phyloP scores from a whole-genome alignment of 805 yeast genomes.

The Saccharomycopsis synnaedendra region DNA sequence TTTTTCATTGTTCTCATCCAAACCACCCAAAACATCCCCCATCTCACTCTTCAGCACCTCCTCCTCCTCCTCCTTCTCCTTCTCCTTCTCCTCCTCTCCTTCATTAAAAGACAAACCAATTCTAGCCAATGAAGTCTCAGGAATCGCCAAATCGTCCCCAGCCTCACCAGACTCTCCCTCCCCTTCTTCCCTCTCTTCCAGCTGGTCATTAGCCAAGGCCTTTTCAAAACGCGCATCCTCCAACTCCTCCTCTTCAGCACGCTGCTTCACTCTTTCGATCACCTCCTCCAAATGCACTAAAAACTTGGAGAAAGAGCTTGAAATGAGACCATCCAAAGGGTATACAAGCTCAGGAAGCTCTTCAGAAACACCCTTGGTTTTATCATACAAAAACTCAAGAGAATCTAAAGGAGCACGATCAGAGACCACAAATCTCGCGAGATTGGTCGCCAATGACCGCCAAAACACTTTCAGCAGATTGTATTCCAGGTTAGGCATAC shows the following conservation, averaged over 20 bases:
- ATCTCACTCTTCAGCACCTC: not conserved
- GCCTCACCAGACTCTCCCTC: conserved; percentile 14
- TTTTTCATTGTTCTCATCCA: not conserved
- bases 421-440: conserved; percentile 38
- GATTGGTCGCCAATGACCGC: conserved; percentile 33
- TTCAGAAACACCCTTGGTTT: conserved; percentile 12
- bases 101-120: conserved; percentile 2
- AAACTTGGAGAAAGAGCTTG: conserved; percentile 20
- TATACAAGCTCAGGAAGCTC: conserved; percentile 4
- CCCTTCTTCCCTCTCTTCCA: conserved; percentile 3
- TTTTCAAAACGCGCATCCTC: not conserved
- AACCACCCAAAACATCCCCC: not conserved
- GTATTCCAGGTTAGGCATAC: conserved; percentile 23
- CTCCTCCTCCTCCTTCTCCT: not conserved
- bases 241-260: not conserved
- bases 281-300: conserved; percentile 21
- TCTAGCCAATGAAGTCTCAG: conserved; percentile 11
- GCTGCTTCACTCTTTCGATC: not conserved
- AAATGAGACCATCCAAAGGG: conserved; percentile 18
- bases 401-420: conserved; percentile 20
- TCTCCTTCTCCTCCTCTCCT: not conserved
- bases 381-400: conserved; percentile 7
- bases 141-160: conserved; percentile 11
- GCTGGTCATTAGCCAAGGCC: not conserved
- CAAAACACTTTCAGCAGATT: conserved; percentile 40